Base-by-base conservation (phyloP, 2,329 filamentous ascomycete genomes). In the Fusarium sp. region DNA sequence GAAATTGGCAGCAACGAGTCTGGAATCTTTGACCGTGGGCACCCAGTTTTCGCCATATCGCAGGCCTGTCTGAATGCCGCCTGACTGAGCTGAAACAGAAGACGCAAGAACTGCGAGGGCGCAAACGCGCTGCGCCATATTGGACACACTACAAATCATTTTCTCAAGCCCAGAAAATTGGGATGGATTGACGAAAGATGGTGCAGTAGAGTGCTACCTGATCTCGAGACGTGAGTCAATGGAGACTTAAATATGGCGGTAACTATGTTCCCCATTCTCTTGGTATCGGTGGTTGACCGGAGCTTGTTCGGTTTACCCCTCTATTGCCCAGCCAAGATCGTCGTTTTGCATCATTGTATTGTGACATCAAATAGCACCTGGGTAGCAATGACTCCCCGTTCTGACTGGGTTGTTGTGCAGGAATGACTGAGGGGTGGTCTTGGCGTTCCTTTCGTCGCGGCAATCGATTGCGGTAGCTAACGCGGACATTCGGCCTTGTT, bases 31-130 rank as follows among this genome's bases (percentile, higher is more conserved):
- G 4, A 26, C 33, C 0, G 55, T 66, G 0, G 60, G 60, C 1
- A 45, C 21, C 62, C 62, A 66, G 13, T 66, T 66, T 21, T 66
- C 63, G 21, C 63, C 63, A 26, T 66, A 66, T 17, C 45, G 62
- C 0, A 65, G 28, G 19, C 62, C 62, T 26, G 24, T 59, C 24
- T 65, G 60, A 2, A 53, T 31, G 1, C 62, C 53, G 0, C 62
- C 60, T 0, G 62, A 65, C 5, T 65, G 62, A 3, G 40, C 60
- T 7, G 21, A 10, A 4, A 15, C 42, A 10, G 11, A 14, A 1
- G 21, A 28, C 1, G 17, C 15, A 2, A 65, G 21, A 0, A 40
- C n/a, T 4, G 14, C 9, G 2, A 65, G 1, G 1, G 7, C 2
- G 6, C 3, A 6, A 6, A 39, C 2, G 2, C n/a, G 15, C 7